Percentiles rank a stretch among this genome's conserved stretches.
These are phyloP conservation scores for Cyanidioschyzon merolae DNA, from an alignment of 23 red algal species.

Conservation along the genomic window DNA sequence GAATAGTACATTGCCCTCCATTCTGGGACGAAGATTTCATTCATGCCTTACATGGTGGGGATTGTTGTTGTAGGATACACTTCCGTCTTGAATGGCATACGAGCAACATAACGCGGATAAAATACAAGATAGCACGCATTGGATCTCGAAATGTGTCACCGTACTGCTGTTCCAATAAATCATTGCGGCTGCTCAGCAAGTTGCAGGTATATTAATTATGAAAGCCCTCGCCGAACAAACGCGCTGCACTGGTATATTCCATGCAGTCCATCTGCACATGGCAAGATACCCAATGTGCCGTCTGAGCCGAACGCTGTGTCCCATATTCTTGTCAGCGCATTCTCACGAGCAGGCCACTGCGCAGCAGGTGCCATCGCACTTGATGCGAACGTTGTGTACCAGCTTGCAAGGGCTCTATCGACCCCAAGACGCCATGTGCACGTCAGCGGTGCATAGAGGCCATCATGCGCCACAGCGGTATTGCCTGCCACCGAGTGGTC, in stretches of 20 bases:
- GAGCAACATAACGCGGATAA: no score
- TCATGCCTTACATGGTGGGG: no score
- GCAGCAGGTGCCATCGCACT: not conserved
- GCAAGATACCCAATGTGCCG: not conserved
- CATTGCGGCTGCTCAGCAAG: no score
- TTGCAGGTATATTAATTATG: no score
- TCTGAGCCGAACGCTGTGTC: not conserved
- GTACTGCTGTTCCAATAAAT: no score
- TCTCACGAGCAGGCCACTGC: not conserved
- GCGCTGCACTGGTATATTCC: not conserved
- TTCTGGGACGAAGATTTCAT: no score
- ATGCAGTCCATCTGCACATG: not conserved
- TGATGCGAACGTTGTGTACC: conserved; percentile 4
- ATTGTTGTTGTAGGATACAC: no score
- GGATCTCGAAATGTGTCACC: no score
- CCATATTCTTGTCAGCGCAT: not conserved
- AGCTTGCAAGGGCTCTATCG: conserved; percentile 1
- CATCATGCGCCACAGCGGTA: not conserved
- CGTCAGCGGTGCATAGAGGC: conserved; percentile 21
- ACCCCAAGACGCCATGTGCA: conserved; percentile 14
- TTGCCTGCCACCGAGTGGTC: not conserved
- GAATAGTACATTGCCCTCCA: no score
- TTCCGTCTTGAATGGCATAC: no score
- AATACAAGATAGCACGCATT: no score
- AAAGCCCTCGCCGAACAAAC: no score